Conservation (phyloP, 1,284 basidiomycete genomes). For the Golubevia sp. region DNA sequence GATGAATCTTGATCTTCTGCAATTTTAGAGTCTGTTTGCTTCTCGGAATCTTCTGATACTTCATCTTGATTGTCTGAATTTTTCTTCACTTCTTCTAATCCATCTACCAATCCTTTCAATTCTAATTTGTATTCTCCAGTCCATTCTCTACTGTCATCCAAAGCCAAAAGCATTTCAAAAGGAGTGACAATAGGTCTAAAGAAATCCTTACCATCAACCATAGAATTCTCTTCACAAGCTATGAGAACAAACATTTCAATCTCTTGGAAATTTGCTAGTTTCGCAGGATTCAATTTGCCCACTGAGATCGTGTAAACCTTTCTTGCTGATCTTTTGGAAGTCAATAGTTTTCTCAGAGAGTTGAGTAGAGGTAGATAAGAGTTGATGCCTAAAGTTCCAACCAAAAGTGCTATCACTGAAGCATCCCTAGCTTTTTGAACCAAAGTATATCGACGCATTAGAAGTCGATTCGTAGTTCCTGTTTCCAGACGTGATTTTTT, state of each 20-base stretch:
- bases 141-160: slow-evolving; percentile 70
- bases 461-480: slow-evolving; percentile 70
- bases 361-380: slow-evolving; percentile 79
- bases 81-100: neutral
- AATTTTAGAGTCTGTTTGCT: neutral
- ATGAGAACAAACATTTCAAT: slow-evolving; percentile 95
- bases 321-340: slow-evolving; percentile 73
- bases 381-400: slow-evolving; percentile 85
- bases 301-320: slow-evolving; percentile 85
- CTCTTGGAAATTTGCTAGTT: slow-evolving; percentile 93
- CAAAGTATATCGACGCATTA: slow-evolving; percentile 87
- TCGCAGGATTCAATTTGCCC: slow-evolving; percentile 92
- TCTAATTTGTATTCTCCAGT: slow-evolving; percentile 80
- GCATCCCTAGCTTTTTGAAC: slow-evolving; percentile 89
- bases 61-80: slow-evolving; percentile 57
- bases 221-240: slow-evolving; percentile 89
- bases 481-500: too few species aligned
- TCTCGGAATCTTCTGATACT: slow-evolving; percentile 30
- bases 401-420: slow-evolving; percentile 91
- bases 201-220: slow-evolving; percentile 90
- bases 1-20: neutral
- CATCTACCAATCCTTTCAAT: slow-evolving; percentile 72
- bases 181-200: slow-evolving; percentile 89
- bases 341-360: slow-evolving; percentile 73
- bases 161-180: slow-evolving; percentile 84